phyloP scores from a whole-genome alignment of 345 rosid genomes.

The Eucalyptus decipiens region DNA sequence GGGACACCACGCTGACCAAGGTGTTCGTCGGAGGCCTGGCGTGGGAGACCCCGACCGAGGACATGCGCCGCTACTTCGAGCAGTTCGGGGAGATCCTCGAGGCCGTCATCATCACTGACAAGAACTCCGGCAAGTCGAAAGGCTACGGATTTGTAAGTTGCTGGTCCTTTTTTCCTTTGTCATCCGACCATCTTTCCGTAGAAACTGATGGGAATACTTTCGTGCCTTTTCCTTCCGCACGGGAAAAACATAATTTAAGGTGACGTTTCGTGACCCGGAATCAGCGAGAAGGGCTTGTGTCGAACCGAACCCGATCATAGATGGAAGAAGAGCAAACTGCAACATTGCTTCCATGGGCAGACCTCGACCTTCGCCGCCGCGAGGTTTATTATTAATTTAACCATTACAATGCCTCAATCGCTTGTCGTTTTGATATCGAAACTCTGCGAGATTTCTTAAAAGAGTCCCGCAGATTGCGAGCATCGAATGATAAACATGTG shows the following conservation, averaged over 20 bases:
- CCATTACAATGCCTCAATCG: not conserved
- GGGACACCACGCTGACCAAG: slow-evolving; percentile 85
- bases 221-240: not conserved
- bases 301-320: slow-evolving; percentile 78
- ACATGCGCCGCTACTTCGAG: slow-evolving; percentile 72
- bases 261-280: slow-evolving; percentile 85
- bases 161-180: not conserved
- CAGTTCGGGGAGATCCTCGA: slow-evolving; percentile 95
- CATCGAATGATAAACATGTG: not conserved
- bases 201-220: not conserved
- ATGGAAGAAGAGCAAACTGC: slow-evolving; percentile 86
- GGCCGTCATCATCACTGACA: slow-evolving; percentile 84
- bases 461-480: not conserved
- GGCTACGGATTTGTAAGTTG: slow-evolving; percentile 90
- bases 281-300: slow-evolving; percentile 76
- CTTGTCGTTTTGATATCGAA: not conserved
- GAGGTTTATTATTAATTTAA: slow-evolving; percentile 25
- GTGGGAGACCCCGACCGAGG: slow-evolving; percentile 92
- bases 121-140: slow-evolving; percentile 80
- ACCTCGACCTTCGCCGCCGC: slow-evolving; percentile 73
- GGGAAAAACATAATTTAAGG: slow-evolving; percentile 14
- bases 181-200: not conserved
- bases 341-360: slow-evolving; percentile 88
- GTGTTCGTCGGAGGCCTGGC: slow-evolving; percentile 92
- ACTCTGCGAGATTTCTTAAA: not conserved